Evolutionary conservation across 306 rosid species (phyloP).

Genomic region (Nissolia schottii): DNA sequence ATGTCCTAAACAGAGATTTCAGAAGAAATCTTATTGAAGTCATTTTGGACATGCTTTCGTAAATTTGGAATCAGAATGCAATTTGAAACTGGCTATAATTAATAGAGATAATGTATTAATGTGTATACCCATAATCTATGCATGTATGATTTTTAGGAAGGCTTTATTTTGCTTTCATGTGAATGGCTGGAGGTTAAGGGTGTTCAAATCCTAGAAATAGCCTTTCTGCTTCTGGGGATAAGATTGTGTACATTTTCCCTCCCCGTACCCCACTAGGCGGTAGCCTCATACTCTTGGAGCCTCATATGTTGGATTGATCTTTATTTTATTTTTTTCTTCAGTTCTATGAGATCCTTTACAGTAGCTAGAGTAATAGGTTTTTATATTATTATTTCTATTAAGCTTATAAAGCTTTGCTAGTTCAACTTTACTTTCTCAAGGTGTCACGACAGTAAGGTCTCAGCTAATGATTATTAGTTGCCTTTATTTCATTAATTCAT

Average conservation of each 20-base stretch:
- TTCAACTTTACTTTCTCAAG: not conserved
- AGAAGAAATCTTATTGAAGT: not conserved
- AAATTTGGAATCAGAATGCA: not conserved
- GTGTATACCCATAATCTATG: not conserved
- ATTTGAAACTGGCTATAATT: not conserved
- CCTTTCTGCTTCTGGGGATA: no score
- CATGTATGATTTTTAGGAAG: not conserved
- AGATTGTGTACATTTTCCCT: no score
- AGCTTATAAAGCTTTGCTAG: not conserved
- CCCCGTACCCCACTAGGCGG: not conserved
- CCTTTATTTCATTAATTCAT: not conserved
- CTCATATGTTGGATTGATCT: not conserved
- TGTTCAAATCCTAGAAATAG: not conserved
- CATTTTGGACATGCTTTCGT: not conserved
- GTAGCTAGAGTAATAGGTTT: not conserved
- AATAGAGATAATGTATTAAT: not conserved
- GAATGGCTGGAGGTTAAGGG: not conserved
- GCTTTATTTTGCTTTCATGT: not conserved
- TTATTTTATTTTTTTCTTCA: not conserved
- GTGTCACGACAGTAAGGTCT: not conserved
- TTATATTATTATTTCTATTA: not conserved
- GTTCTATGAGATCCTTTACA: not conserved
- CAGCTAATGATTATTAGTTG: slow-evolving; percentile 1
- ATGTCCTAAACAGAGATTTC: not conserved
- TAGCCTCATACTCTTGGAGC: no score